Base-by-base conservation (phyloP, 306 rosid genomes). In the Canavalia gladiata region DNA sequence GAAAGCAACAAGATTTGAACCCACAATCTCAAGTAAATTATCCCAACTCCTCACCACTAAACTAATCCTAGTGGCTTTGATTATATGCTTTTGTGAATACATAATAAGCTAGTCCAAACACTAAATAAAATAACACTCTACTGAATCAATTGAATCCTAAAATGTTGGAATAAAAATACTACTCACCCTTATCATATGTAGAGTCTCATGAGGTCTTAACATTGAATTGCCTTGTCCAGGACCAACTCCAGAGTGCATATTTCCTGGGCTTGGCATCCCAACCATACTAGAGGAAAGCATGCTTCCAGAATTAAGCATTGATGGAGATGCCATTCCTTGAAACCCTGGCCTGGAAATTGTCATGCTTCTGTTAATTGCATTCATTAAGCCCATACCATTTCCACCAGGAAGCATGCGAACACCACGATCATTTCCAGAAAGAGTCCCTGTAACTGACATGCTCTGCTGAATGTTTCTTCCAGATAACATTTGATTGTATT, bases 181-280 rank as follows among this genome's bases (percentile, higher is more conserved):
- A 87, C 94, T 88, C 86, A 93, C 97, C 91, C 93, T 86, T 86
- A 88, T 87, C 87, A 88, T 86, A 58, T 88, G 97, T 76, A 89
- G 57, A 59, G 84, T 43, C 39, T 93, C 97, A 11, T 89, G 97
- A 72, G 94, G 89, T 83, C 92, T 90, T 63, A 87, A 66, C 86
- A 91, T 80, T 28, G 92, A 80, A 84, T 85, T 93, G 12, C 94
- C 97, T 82, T 85, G 96, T 79, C 91, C 91, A 54, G 91, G 66
- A 84, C 89, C 84, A 72, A 86, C 90, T 72, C 88, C 94, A 83
- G 94, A 33, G 79, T 87, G 92, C 87, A 87, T 75, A 84, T 65
- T 90, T 67, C 76, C 90, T 71, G 90, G 89, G 77, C 85, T 89
- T 72, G 92, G 83, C 84, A 90, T 86, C 49, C 92, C 96, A 12